Evolutionary conservation across 1,139 yeast species (phyloP), one percentile per base, ranked within the genome.

Genomic region (Yamadazyma buinensis): DNA sequence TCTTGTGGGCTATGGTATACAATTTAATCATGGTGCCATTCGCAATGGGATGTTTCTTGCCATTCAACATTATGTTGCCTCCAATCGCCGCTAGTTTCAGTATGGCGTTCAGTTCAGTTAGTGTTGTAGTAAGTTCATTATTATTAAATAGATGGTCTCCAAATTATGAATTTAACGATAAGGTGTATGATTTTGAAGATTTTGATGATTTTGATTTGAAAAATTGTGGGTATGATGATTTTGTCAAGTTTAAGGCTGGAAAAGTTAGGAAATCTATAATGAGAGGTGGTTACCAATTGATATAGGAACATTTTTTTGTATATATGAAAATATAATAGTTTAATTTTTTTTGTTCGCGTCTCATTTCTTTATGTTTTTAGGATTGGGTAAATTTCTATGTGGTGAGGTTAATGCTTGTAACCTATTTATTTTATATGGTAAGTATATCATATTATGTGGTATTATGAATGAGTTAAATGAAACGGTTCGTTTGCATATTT

Each of bases 61-160:
- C 95, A 2, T 80, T 84, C 55, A 86, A 87, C 19, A 58, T 87
- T 27, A 77, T 80, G 59, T 58, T 83, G 46, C 84, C 92, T 37
- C 95, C 96, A n/a, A 83, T 94, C 50, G 77, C 86, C 50, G 95
- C 95, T 14, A 95, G 95, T 14, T 83, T 81, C 1, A 84, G 97
- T 1, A 94, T 94, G 98, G 95, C 96, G 1, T 64, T 85, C 51
- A 84, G 95, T 47, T 84, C 95, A 8, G 82, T 87, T 5, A 84
- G 95, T 52, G 98, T 94, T 15, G 92, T 94, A 9, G 48, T 80
- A 29, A 84, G 87, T 44, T 87, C 97, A 2, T 65, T 94, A 43
- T 50, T 78, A 50, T 67, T 94, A 47, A 82, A 79, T 51, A 57
- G 57, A 32, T 83, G 88, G 86, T 69, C 23, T 67, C 80, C 7